Evolutionary conservation across 495 filamentous ascomycete species (phyloP), one percentile per base, ranked within the genome.

Genomic region (Lophiotrema nucula): DNA sequence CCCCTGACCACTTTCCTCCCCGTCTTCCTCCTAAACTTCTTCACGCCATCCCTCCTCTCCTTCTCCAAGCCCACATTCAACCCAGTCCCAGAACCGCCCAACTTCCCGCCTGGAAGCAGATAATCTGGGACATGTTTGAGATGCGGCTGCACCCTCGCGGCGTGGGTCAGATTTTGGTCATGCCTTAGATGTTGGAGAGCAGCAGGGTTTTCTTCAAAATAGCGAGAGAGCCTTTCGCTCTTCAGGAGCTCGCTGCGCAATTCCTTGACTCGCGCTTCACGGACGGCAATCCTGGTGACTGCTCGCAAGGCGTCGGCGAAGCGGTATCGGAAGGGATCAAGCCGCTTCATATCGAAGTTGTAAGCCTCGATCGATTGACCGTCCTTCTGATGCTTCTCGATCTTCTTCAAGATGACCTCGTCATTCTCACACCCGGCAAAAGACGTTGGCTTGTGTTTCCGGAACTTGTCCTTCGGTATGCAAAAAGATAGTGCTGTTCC

Each of bases 401-500:
- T 76, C 35, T 60, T 60, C 4, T 2, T n/a, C 11, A 63, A 25
- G 39, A 97, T 76, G 60, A 82, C 81, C 67, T 97, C 95, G 70
- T 99, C 95, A 64, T 92, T 77, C 68, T 86, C 86, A 12, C 83
- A 74, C 42, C 83, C 82, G 27, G 83, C 72, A 60, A 89, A 77
- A 37, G 78, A 82, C 4, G 90, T 96, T n/a, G 90, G 83, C 65
- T 88, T 89, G 73, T 97, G 92, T 67, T 95, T 97, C 33, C 86
- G 83, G 66, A 84, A 92, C 10, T 86, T 80, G 2, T 88, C 85
- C 27, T 81, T 76, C 16, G 95, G 93, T 19, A 99, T 74, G 31
- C 95, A 84, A 68, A 99, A 96, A 13, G 89, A 95, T n/a, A 99
- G 81, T 0, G 93, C 91, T 79, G 95, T 97, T 27, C 93, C 93